Conservation (phyloP, 495 filamentous ascomycete species). For the Penicillium cosmopolitanum region DNA sequence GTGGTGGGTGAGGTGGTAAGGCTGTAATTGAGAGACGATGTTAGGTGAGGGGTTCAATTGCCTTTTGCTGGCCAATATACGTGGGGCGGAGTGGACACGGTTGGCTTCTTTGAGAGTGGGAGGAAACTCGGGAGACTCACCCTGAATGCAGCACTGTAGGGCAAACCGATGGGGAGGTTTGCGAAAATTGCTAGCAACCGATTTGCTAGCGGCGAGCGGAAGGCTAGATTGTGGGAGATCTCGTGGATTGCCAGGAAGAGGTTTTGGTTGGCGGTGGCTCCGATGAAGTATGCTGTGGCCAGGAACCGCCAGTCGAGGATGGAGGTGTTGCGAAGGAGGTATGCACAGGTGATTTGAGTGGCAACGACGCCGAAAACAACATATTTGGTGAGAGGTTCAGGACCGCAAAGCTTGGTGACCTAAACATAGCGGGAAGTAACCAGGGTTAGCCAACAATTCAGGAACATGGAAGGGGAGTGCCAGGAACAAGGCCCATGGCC, state of each 20-base stretch:
- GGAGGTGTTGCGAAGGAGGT: slow-evolving; percentile 74
- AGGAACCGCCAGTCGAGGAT: slow-evolving; percentile 85
- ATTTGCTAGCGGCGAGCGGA: slow-evolving; percentile 82
- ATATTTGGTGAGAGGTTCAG: slow-evolving; percentile 94
- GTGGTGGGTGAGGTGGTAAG: slow-evolving; percentile 99
- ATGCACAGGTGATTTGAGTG: slow-evolving; percentile 79
- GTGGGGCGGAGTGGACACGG: not conserved
- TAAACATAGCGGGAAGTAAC: slow-evolving; percentile 33
- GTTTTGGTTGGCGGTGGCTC: slow-evolving; percentile 97
- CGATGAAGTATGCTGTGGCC: slow-evolving; percentile 86
- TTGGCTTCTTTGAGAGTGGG: not conserved
- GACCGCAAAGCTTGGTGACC: slow-evolving; percentile 97
- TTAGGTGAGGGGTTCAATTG: slow-evolving; percentile 4
- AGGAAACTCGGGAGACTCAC: slow-evolving; percentile 45
- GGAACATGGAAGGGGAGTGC: not conserved
- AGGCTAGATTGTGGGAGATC: slow-evolving; percentile 97
- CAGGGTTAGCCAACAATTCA: slow-evolving; percentile 1
- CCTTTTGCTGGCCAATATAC: not conserved
- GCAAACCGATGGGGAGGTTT: slow-evolving; percentile 93
- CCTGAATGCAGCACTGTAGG: slow-evolving; percentile 95
- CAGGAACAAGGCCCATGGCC: not conserved
- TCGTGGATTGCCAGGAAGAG: slow-evolving; percentile 99
- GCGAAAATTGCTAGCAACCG: slow-evolving; percentile 87
- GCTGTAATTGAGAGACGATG: slow-evolving; percentile 50
- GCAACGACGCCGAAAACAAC: slow-evolving; percentile 83